Conservation (phyloP, 2,329 filamentous ascomycete genomes). For the Diaporthe aspalathi region DNA sequence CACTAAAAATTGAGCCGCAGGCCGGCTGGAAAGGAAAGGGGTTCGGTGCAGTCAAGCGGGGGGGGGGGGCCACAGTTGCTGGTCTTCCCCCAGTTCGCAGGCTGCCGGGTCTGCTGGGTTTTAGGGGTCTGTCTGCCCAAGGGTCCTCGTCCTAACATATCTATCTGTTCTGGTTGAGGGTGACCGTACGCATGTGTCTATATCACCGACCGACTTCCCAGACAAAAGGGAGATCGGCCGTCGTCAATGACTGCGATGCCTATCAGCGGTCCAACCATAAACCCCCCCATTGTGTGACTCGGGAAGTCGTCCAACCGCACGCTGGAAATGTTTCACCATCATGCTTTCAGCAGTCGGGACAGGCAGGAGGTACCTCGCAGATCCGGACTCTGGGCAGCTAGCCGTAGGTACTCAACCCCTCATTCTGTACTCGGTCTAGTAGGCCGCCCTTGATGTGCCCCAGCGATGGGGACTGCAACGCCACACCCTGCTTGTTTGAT, state of each 20-base stretch:
- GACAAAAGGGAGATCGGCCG: conserved; percentile 11
- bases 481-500: conserved; percentile 17
- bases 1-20: conserved; percentile 38
- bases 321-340: conserved; percentile 36
- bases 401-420: neutral
- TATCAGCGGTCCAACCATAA: conserved; percentile 7
- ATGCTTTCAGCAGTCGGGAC: conserved; percentile 14
- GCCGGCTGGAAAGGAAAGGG: conserved; percentile 34
- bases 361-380: conserved; percentile 5
- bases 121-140: conserved; percentile 10
- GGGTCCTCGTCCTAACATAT: neutral
- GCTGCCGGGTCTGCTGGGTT: conserved; percentile 5
- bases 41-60: conserved; percentile 29
- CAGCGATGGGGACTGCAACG: conserved; percentile 1
- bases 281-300: conserved; percentile 30
- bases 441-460: conserved; percentile 1
- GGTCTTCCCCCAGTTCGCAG: neutral
- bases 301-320: conserved; percentile 32
- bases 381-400: neutral
- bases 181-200: conserved; percentile 6
- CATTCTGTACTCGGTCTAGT: neutral
- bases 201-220: conserved; percentile 18
- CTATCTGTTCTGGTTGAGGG: neutral
- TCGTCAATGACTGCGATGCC: conserved; percentile 3
- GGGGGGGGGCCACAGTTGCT: conserved; percentile 24